Evolutionary conservation across 2,329 filamentous ascomycete species (phyloP), one percentile per base, ranked within the genome.

Genomic region (Trichoderma lentiforme): DNA sequence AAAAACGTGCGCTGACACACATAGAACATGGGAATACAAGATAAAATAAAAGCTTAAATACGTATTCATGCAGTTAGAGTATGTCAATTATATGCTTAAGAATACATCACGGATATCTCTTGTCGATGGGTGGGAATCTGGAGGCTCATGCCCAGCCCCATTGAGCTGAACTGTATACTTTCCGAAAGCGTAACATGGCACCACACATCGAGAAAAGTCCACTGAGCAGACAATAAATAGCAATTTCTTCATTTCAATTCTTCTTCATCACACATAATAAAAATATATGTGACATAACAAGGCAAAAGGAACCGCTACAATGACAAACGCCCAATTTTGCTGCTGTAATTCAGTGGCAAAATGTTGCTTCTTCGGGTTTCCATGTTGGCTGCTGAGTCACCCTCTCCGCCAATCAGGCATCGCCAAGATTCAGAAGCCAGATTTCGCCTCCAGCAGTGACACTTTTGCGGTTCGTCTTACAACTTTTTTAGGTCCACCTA

Each of bases 381-480:
- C 47, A 70, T 43, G 60, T 58, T 70, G 21, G 6, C 57, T 53
- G 34, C 39, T 71, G 67, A 71, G 64, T 70, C 67, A 70, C 61
- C 65, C 6, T 21, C 12, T 51, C 47, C 5, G 24, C 73, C 73
- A 74, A 74, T 74, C 15, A 51, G 60, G 69, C 34, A 24, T 5
- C 47, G 73, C 72, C 73, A 74, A 72, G 62, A 56, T 70, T 67
- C 65, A 51, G 56, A 68, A 63, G 64, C 63, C 64, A 72, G 70
- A 72, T 69, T 72, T 72, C 70, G 63, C 70, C 70, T 71, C 53
- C 34, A 6, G 28, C 53, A 67, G 70, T 39, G 39, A 71, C 62
- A 60, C 12, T 58, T 57, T n/a, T 64, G 39, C 36, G 6, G 47
- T n/a, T 65, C 47, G 53, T 32, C 56, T 39, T 58, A 30, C 32